Base-by-base conservation (phyloP, 805 yeast species). In the Maudiozyma barnettii region DNA sequence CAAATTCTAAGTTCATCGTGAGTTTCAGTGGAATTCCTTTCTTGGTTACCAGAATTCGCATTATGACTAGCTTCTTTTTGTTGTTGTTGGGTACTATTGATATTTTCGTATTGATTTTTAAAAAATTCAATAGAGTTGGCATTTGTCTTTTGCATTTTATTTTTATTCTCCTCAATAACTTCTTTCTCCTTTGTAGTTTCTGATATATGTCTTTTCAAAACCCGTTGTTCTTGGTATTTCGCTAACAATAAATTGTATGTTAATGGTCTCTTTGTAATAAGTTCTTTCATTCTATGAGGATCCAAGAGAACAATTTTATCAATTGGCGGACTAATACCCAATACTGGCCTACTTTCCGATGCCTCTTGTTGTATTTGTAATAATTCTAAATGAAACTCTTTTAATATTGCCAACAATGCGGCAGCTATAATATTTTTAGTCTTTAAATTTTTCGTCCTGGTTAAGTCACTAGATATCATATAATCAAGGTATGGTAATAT, bases 1-100 rank as follows among this genome's bases (percentile, higher is more conserved):
- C 96, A 89, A 41, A 79, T 73, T 57, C 52, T 45, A 58, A 41
- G 23, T n/a, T 45, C 43, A 54, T 58, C 67, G 64, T 30, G 60
- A 55, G 22, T 53, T 18, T 12, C 35, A 2, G 41, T 16, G 2
- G 20, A 3, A 21, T 26, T 14, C 16, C 13, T 22, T 9, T 45
- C 46, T 12, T 45, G 42, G 21, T 18, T n/a, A 3, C 14, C n/a
- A 7, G 19, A 1, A 20, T n/a, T 16, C n/a, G 9, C 29, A 14
- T 20, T 18, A 18, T 14, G 13, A 1, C 43, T 26, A 19, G 22
- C n/a, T 16, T 13, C 33, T 1, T 29, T 35, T 10, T 46, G 39
- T 39, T 39, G 29, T 14, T 20, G 30, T n/a, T 22, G 41, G 18
- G 35, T 42, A 12, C 39, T 43, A 13, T 46, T 50, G 21, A 49